A percentile compares a stretch with the other conserved stretches of the same genome.
These are phyloP conservation scores for Phytophthora aleatoria DNA, from an alignment of 352 stramenopile species.

Conservation along the genomic window DNA sequence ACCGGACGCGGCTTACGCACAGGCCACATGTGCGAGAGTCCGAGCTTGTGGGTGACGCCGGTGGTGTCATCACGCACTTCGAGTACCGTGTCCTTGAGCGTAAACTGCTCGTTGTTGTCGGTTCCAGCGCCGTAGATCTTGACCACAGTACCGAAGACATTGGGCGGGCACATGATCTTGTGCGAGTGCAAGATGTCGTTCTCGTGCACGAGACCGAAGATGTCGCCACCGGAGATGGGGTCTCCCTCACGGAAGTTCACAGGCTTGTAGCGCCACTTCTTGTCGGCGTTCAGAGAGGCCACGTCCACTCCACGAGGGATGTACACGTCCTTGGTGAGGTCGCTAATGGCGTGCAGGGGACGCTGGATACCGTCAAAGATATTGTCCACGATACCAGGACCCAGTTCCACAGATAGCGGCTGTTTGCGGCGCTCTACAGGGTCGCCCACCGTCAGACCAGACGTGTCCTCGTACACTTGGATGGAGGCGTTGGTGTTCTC, in stretches of 20 bases:
- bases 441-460: slow-evolving; percentile 97
- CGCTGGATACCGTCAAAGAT: slow-evolving; percentile 99
- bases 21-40: slow-evolving; percentile 98
- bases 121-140: slow-evolving; percentile 97
- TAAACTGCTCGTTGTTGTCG: slow-evolving; percentile 97
- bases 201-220: slow-evolving; percentile 98
- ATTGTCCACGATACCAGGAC: slow-evolving; percentile 99
- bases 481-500: slow-evolving; percentile 99
- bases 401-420: slow-evolving; percentile 98
- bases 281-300: slow-evolving; percentile 92
- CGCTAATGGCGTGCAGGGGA: slow-evolving; percentile 97
- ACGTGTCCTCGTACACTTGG: slow-evolving; percentile 99
- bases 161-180: slow-evolving; percentile 99
- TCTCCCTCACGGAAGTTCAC: slow-evolving; percentile 94
- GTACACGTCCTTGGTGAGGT: slow-evolving; percentile 96
- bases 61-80: slow-evolving; percentile 98
- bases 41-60: slow-evolving; percentile 95
- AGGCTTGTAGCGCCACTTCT: slow-evolving; percentile 96
- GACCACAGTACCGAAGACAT: slow-evolving; percentile 98
- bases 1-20: slow-evolving; percentile 98
- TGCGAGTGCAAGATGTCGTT: slow-evolving; percentile 99
- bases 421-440: slow-evolving; percentile 97
- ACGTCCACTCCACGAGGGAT: slow-evolving; percentile 98
- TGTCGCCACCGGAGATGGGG: slow-evolving; percentile 96
- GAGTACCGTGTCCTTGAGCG: slow-evolving; percentile 97